Evolutionary conservation across 257 asterid species (phyloP).

Genomic region (Nicotiana tabacum): DNA sequence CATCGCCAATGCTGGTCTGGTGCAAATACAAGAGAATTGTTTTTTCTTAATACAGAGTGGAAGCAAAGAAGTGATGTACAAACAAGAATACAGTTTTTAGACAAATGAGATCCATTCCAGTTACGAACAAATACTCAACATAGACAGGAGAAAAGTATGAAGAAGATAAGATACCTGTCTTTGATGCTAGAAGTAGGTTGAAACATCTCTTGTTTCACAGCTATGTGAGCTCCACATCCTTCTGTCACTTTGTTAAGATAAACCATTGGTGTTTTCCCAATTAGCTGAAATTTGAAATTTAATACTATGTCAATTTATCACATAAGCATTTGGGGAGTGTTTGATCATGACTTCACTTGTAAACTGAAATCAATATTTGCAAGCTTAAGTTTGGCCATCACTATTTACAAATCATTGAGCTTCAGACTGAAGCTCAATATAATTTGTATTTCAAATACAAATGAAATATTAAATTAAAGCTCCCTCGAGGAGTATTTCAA

Average conservation of each 20-base stretch:
- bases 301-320: background rate
- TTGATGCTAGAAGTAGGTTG: conserved; percentile 99
- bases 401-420: no score
- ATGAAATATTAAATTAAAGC: no score
- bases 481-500: no score
- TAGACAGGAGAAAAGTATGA: background rate
- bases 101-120: background rate
- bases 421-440: no score
- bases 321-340: background rate
- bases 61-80: background rate
- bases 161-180: conserved; percentile 61
- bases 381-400: no score
- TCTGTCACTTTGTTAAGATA: conserved; percentile 78
- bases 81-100: background rate
- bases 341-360: no score
- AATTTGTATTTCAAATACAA: no score
- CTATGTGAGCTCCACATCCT: conserved; percentile 89
- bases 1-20: conserved; percentile 91
- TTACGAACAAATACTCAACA: background rate
- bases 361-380: no score
- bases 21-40: background rate
- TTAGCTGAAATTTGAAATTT: conserved; percentile 43
- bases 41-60: background rate
- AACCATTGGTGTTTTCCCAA: conserved; percentile 88
- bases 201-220: conserved; percentile 95